Evolutionary conservation across 2,329 filamentous ascomycete genomes (phyloP), one percentile per base, ranked within the genome.

Genomic region (Clarireedia paspali): DNA sequence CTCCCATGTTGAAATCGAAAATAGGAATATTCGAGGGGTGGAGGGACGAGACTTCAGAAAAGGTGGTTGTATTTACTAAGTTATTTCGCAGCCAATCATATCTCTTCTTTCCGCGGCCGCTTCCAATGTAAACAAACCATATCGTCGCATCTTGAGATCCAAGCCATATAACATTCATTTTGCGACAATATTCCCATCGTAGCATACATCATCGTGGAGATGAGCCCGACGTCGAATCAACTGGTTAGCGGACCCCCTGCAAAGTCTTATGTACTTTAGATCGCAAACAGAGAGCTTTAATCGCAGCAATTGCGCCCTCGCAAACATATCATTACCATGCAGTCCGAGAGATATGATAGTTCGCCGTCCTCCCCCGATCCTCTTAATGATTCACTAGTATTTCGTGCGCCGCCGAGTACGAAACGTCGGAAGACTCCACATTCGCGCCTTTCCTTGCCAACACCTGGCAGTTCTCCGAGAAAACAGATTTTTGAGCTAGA

Each of bases 401-500:
- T 62, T 44, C 57, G 63, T 14, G 64, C 64, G 14, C 63, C 65
- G 26, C 45, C 61, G 38, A 69, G 67, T 57, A 38, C 64, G 50
- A 69, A 67, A 57, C 44, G 60, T 42, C 60, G 62, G 47, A 64
- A 63, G 42, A 54, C 60, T 36, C 59, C 63, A 12, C 58, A 52
- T 48, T 53, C 54, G 40, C 56, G 60, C 50, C 59, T 60, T 1
- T 67, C 64, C 34, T 56, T 67, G 4, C 62, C 64, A 39, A 50
- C 61, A 23, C 60, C 61, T 51, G 58, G 60, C 23, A 68, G 62
- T 50, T 70, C 66, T 38, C 68, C 68, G 15, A 68, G 62, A 27
- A 70, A 69, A 52, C 66, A 69, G 57, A 69, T 63, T 5, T 70
- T 70, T 47, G 62, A 70, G 36, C 56, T 70, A 48, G 66, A 70